Base-by-base conservation (phyloP, 129 eudicot genomes). In the Centrapalus pauciflorus region DNA sequence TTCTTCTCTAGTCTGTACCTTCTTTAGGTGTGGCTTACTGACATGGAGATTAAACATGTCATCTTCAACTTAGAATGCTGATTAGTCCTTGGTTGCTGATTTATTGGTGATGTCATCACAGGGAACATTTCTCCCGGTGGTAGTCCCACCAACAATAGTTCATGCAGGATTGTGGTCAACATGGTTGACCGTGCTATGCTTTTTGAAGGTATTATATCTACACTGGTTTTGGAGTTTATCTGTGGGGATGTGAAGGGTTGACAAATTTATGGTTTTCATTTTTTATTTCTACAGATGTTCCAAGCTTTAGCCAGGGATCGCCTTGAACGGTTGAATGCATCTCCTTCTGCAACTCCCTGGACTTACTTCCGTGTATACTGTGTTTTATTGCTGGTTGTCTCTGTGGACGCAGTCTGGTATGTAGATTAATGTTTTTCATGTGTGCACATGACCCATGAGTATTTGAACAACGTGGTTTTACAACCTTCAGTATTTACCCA, bases 241-340 rank as follows among this genome's bases (percentile, higher is more conserved):
- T 45, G 16, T 73, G 79, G 41, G 49, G 41, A 69, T 58, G 35
- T 66, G 12, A 8, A 43, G 27, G 28, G 50, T 5, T 57, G 35
- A 27, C 28, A 43, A 35, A 7, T 2, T 26, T 7, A 26, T 20
- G 8, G 30, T 34, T 41, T 54, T 28, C 43, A 7, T 28, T 19
- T 32, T 40, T 21, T 5, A 29, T 60, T 37, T 77, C 30, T 65
- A 55, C 73, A 88, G 98, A 93, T 93, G 98, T 93, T 93, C 78
- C 98, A 93, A 88, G 95, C 96, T 52, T 82, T 93, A 74, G 95
- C 96, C 60, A 85, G 92, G 77, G 98, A 93, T 51, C 87, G 98
- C 56, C 98, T 92, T 64, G 96, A 92, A 60, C 90, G 95, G 19
- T 54, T 92, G 75, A 92, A 92, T 79, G 95, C 96, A 57, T 92